Conservation (phyloP, 768 basidiomycete genomes). For the Lentinus brumalis region DNA sequence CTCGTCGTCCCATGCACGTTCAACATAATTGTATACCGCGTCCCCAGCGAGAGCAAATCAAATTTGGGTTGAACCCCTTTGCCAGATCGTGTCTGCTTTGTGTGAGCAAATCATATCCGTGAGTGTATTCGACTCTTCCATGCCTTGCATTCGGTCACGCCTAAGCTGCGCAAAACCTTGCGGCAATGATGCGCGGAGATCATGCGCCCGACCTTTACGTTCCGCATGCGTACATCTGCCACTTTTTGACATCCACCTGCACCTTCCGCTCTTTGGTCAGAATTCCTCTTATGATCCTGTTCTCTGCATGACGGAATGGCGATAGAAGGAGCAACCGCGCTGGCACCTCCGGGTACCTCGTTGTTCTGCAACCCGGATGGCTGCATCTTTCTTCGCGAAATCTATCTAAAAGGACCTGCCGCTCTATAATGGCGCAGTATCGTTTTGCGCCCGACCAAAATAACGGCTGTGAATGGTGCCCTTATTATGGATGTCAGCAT, state of each 20-base stretch:
- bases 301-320: background rate
- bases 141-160: background rate
- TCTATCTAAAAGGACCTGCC: background rate
- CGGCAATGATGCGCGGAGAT: background rate
- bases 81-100: background rate
- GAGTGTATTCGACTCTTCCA: background rate
- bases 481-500: constrained; percentile 5
- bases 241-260: background rate
- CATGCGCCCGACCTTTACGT: background rate
- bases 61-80: background rate
- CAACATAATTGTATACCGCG: too few species aligned
- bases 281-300: background rate
- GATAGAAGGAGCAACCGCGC: background rate
- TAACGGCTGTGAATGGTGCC: constrained; percentile 6
- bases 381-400: background rate
- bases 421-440: background rate
- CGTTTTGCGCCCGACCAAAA: constrained; percentile 6
- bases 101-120: too few species aligned
- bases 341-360: too few species aligned
- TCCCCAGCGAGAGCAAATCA: background rate
- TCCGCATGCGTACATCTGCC: background rate
- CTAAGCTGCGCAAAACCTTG: constrained; percentile 2
- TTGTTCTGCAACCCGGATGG: background rate
- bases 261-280: background rate
- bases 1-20: background rate